Percentiles rank a stretch among this genome's conserved stretches.
phyloP scores from a whole-genome alignment of 1,139 yeast species.

The Lipomyces yarrowii region DNA sequence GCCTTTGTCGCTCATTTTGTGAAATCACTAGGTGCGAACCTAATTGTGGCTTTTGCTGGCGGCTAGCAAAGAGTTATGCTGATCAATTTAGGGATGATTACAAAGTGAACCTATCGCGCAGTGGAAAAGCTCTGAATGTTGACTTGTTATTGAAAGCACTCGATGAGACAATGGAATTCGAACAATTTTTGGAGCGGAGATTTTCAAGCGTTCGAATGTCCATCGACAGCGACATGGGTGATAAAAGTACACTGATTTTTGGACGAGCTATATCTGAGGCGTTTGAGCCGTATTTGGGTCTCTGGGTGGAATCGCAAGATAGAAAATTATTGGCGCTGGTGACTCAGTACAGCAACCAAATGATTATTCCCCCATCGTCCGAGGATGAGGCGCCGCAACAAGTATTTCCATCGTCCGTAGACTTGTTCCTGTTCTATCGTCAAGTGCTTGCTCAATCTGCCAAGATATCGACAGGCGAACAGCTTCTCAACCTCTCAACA shows the following conservation, averaged over 20 bases:
- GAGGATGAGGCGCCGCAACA: conserved; percentile 52
- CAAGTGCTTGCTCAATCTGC: conserved; percentile 73
- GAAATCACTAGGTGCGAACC: conserved; percentile 52
- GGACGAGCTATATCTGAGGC: conserved; percentile 65
- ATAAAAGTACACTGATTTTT: conserved; percentile 37
- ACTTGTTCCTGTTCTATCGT: conserved; percentile 75
- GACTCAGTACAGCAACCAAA: conserved; percentile 41
- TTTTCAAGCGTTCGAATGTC: conserved; percentile 45
- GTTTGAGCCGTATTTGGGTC: conserved; percentile 79
- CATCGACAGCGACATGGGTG: conserved; percentile 17
- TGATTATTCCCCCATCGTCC: conserved; percentile 38
- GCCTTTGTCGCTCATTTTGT: conserved; percentile 65
- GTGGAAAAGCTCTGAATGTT: conserved; percentile 50
- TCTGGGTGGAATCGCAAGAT: conserved; percentile 92
- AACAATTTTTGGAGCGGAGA: conserved; percentile 63
- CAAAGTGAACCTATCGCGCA: conserved; percentile 47
- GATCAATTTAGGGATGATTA: conserved; percentile 54
- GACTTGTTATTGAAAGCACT: conserved; percentile 62
- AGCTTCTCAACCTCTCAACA: conserved; percentile 62
- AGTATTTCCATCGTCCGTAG: conserved; percentile 82
- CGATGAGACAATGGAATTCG: conserved; percentile 75
- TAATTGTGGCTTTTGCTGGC: neutral
- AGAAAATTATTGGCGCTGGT: conserved; percentile 61
- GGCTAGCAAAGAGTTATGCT: neutral
- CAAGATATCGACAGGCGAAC: conserved; percentile 69